Evolutionary conservation across 2,329 filamentous ascomycete species (phyloP), one percentile per base, ranked within the genome.

Genomic region (Stachybotrys elegans): DNA sequence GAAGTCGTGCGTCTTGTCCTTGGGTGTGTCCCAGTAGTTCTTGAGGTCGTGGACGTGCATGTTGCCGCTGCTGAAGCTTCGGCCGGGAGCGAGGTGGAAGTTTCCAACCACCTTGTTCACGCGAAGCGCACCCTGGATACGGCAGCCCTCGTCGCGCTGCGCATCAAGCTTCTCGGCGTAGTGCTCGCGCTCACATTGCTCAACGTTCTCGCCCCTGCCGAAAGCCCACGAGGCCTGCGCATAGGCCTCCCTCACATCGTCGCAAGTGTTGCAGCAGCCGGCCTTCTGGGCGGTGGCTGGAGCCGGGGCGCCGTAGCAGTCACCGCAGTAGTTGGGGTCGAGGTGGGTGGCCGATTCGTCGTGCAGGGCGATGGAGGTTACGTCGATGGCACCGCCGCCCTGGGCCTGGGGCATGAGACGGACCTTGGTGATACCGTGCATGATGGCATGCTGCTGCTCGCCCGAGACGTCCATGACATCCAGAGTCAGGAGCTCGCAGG

Each of bases 401-500:
- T 95, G 83, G 35, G 71, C 72, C 54, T 76, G 73, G 20, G 90
- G 74, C 50, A 78, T 74, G 49, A 98, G 76, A 49, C 93, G 84
- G 49, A 96, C 86, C 71, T 96, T 97, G 69, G 82, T 88, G 50
- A 98, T 81, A 37, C 93, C 93, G 61, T 96, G 90, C 65, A 89
- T 84, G 46, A 98, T 87, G 42, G 92, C 93, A 56, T 91, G 88
- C 66, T 98, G 93, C 61, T 96, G 86, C 68, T 98, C 93, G 51
- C 93, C 93, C 19, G 90, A 95, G 21, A 97, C 92, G 69, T 98
- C 93, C 93, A 98, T 98, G 45, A 98, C 92, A 65, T 98, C 93
- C 57, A 98, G 83, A 12, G 93, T 96, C 53, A 97, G 75, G 42
- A 98, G 81, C 67, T 97, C 92, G 71, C 93, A 98, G 9, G 93